Evolutionary conservation across 768 basidiomycete species (phyloP).

Genomic region (Tulasnella sp.): DNA sequence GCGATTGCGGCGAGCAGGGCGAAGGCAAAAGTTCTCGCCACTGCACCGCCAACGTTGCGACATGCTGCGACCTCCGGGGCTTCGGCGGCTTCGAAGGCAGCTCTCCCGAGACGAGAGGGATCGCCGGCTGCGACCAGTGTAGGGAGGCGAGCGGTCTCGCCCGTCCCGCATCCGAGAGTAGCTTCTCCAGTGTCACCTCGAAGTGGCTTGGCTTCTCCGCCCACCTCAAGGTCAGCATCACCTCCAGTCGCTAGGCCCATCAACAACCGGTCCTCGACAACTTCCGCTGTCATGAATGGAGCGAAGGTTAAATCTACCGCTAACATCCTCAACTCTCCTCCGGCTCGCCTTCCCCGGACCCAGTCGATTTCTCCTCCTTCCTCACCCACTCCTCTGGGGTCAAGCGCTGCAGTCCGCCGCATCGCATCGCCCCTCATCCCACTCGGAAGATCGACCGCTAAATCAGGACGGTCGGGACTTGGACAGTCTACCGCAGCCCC

Average conservation of each 20-base stretch:
- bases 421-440: background rate
- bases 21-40: constrained; percentile 75
- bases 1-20: constrained; percentile 84
- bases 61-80: constrained; percentile 70
- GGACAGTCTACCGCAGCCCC: background rate
- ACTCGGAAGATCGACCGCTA: background rate
- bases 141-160: constrained; percentile 34
- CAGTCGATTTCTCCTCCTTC: background rate
- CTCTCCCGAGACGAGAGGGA: constrained; percentile 23
- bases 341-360: background rate
- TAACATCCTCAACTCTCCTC: background rate
- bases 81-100: constrained; percentile 32
- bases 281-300: background rate
- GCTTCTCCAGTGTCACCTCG: constrained; percentile 1
- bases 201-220: constrained; percentile 11
- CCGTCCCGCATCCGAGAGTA: constrained; percentile 16
- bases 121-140: background rate
- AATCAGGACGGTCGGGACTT: background rate
- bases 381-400: background rate
- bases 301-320: background rate
- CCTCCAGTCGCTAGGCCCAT: background rate
- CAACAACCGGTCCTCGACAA: background rate
- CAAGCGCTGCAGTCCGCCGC: background rate
- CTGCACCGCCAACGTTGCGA: constrained; percentile 63
- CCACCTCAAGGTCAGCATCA: constrained; percentile 10